Base-by-base conservation (phyloP, 1,284 basidiomycete genomes). In the Sanghuangporus baumii region DNA sequence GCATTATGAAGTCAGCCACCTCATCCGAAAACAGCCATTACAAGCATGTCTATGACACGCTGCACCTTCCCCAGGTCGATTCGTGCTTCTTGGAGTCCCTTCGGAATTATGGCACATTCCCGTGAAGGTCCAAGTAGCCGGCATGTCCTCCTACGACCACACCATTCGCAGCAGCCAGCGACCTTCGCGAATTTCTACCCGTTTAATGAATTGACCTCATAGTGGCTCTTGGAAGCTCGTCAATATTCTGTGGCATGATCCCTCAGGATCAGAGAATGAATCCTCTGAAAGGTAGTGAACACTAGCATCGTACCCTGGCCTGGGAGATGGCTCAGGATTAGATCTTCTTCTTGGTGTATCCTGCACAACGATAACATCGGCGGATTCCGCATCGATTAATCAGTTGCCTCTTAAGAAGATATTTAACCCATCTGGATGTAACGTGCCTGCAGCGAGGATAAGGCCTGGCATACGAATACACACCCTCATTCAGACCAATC, bases 381-480 rank as follows among this genome's bases (percentile, higher is more conserved):
- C 18, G 59, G 41, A 37, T 47, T 40, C 63, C 57, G 47, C 57
- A 61, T 65, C 63, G 60, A 61, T 61, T 54, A 56, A 65, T 65
- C 63, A 65, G 16, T 61, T 48, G 50, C 57, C 58, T 43, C 40
- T 40, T 41, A 40, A 12, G 51, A 61, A 61, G 37, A 37, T 37
- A 51, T 57, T 55, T 51, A n/a, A 54, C 60, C 51, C 55, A 57
- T 61, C 43, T 60, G 26, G 23, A 18, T 55, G 60, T 65, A 65
- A 61, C 63, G 63, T 65, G 63, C 63, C 37, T 61, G 60, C 63
- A 61, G 63, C 63, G 54, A 61, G 63, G 60, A 46, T 18, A 48
- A 20, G 59, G 58, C 20, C 54, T 36, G 38, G 60, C 38, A 47
- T 23, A 51, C 50, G 7, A 26, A 26, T 47, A 55, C 43, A n/a